Conservation (phyloP, 75 land plant genomes). For the Cunninghamia lanceolata region DNA sequence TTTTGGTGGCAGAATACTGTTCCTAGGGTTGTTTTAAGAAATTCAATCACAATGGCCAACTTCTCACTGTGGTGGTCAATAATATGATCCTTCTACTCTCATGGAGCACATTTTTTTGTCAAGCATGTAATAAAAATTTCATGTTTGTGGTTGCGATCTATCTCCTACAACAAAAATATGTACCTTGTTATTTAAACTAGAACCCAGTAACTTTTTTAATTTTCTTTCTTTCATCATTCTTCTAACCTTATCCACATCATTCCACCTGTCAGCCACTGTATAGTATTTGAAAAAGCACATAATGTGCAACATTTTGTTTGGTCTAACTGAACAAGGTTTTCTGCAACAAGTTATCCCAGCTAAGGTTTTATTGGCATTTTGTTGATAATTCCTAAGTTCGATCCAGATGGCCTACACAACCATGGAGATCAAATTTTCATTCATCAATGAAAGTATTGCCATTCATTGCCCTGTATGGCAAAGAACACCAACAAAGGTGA, state of each 20-base stretch:
- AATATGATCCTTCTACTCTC: constrained; percentile 50
- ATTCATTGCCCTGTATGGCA: background rate
- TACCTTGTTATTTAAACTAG: constrained; percentile 35
- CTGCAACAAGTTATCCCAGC: constrained; percentile 5
- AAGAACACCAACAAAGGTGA: constrained; percentile 15
- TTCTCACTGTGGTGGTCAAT: constrained; percentile 48
- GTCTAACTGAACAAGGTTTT: constrained; percentile 5
- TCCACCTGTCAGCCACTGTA: too few species aligned
- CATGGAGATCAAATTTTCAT: background rate
- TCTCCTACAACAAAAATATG: too few species aligned
- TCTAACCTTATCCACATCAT: too few species aligned
- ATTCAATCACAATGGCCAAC: constrained; percentile 46
- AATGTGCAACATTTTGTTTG: background rate
- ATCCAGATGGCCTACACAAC: background rate
- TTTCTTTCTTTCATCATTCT: too few species aligned
- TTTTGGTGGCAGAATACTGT: constrained; percentile 38
- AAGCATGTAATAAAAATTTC: constrained; percentile 20
- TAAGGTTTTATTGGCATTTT: constrained; percentile 6
- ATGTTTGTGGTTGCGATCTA: constrained; percentile 31
- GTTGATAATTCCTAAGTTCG: background rate
- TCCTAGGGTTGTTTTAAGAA: constrained; percentile 41
- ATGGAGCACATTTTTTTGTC: constrained; percentile 31
- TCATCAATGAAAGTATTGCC: background rate
- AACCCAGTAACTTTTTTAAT: constrained; percentile 30
- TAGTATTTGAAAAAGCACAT: constrained; percentile 43